phyloP scores from a whole-genome alignment of 2,329 filamentous ascomycete genomes.

The Alternaria longipes region DNA sequence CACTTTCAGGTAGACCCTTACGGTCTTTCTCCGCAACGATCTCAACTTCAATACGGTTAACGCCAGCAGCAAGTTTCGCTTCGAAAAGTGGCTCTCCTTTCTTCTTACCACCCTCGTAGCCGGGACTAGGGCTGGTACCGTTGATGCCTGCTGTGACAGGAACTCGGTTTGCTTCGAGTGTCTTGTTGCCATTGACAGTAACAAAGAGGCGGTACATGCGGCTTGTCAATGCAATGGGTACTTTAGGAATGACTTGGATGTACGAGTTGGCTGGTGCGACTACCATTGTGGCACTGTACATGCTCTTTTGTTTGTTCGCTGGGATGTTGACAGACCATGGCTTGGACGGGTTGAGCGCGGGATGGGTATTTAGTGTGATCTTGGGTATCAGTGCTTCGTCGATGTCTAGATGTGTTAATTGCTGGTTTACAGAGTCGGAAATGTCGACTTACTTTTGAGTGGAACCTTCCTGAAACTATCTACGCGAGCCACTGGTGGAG shows the following conservation, averaged over 20 bases:
- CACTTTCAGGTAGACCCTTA: constrained; percentile 41
- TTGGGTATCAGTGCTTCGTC: constrained; percentile 72
- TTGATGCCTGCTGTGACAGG: constrained; percentile 51
- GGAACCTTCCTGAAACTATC: constrained; percentile 45
- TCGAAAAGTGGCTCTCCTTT: constrained; percentile 77
- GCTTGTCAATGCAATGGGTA: constrained; percentile 70
- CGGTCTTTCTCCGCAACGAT: constrained; percentile 74
- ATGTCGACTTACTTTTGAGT: constrained; percentile 58
- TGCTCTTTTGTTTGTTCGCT: constrained; percentile 70
- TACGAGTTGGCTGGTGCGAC: constrained; percentile 73
- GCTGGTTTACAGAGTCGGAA: neutral
- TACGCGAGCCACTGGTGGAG: constrained; percentile 41
- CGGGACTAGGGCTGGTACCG: constrained; percentile 30
- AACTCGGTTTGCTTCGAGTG: constrained; percentile 68
- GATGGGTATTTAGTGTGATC: constrained; percentile 73
- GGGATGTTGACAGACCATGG: constrained; percentile 71
- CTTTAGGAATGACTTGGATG: constrained; percentile 73
- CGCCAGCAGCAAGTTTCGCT: constrained; percentile 72
- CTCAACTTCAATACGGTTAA: constrained; percentile 82
- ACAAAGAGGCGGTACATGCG: constrained; percentile 82
- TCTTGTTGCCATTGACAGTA: constrained; percentile 69
- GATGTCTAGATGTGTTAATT: constrained; percentile 37
- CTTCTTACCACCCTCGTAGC: constrained; percentile 51
- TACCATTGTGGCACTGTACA: constrained; percentile 77
- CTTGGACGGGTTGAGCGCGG: constrained; percentile 68